Base-by-base conservation (phyloP, 495 filamentous ascomycete genomes). In the Penicillium macrosclerotiorum region DNA sequence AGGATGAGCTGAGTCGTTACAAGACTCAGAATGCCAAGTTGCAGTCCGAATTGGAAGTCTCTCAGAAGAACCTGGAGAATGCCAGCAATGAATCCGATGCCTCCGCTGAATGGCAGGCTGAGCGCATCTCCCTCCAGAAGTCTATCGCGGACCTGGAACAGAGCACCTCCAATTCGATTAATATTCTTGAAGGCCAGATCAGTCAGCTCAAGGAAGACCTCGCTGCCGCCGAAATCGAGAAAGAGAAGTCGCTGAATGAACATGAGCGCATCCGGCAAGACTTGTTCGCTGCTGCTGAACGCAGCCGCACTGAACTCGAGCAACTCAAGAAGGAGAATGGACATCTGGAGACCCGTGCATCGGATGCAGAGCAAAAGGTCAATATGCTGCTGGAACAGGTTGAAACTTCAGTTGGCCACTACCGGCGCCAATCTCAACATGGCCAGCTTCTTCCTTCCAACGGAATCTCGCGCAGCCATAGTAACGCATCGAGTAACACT, bases 311-410 rank as follows among this genome's bases (percentile, higher is more conserved):
- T 6, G 88, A 95, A 49, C 68, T 99, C 26, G 86, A 92, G 37
- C 79, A 85, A 52, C 76, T 96, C 34, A 88, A 89, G 62, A 73
- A 80, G 32, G 89, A 96, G 60, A 96, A 97, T 56, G 65, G 64
- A 0, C 64, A 83, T 41, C 78, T 97, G 1, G 93, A 96, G 57
- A 75, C 74, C 19, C 83, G 92, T 27, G 92, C 91, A 8, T 71
- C 82, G 23, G 91, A 96, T 58, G 93, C 93, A 9, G 93, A 99
- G 69, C 80, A 89, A 33, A 94, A 92, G 55, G 94, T 97, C 35
- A 87, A 85, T 30, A 81, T 95, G 60, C 81, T 97, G 16, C 80
- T 99, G 19, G 90, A 97, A 62, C 92, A 96, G 57, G 89, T 99
- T 23, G 91, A 91, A 59, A 80, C 80, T 11, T 94, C 89, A 2